Base-by-base conservation (phyloP, 2,329 filamentous ascomycete genomes). In the Coniochaeta ligniaria region DNA sequence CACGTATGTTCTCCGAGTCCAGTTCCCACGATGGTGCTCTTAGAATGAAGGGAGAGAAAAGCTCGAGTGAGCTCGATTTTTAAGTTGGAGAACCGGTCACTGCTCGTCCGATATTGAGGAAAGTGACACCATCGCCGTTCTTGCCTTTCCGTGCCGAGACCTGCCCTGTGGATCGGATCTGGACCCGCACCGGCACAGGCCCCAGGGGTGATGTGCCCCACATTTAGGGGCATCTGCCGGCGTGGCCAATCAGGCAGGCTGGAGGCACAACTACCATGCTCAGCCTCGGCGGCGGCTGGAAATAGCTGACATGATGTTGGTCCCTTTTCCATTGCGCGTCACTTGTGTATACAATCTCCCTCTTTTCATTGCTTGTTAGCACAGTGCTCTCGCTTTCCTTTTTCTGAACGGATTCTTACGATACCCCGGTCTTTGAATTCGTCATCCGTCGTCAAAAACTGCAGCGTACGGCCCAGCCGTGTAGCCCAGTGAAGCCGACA, bases 91-190 rank as follows among this genome's bases (percentile, higher is more conserved):
- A 33, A 14, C 26, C 33, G 38, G 38, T n/a, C 38, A 9, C 38
- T 41, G 17, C 31, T 55, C 16, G 26, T 55, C 17, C 57, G 43
- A 61, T 26, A 7, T 54, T 57, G 22, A 26, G 24, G 4, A 41
- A 52, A 38, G 55, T 65, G 61, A 64, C 61, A 59, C 62, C 65
- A 65, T 59, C 60, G 60, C 64, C 60, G 60, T 63, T 62, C 47
- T 26, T 52, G 47, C 22, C 26, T 31, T 52, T 52, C 26, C 47
- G 22, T 28, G 47, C 47, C 47, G 47, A 52, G 47, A 50, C 24
- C 22, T 20, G 14, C 7, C 6, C 35, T 36, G 35, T 36, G 35
- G 35, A 11, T 36, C 35, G 6, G 35, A 36, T 36, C 31, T 28
- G 24, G 47, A n/a, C 6, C 26, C 47, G 47, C 47, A 8, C 12